phyloP scores from a whole-genome alignment of 2,329 filamentous ascomycete genomes.

The Penicillium sp. region DNA sequence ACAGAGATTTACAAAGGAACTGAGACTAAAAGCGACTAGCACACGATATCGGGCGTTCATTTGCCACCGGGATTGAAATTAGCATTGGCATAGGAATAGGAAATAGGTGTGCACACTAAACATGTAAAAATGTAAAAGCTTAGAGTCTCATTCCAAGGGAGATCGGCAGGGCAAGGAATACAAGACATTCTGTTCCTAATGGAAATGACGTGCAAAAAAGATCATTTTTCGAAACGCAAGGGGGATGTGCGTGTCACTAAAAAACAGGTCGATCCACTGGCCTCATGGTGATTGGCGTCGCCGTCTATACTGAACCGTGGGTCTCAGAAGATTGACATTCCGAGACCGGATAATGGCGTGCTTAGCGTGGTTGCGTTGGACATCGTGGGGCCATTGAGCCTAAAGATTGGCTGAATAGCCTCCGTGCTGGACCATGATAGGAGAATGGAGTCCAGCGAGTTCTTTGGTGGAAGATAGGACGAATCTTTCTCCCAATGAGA shows the following conservation, averaged over 20 bases:
- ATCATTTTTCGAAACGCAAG: conserved; percentile 13
- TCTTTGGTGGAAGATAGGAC: background rate
- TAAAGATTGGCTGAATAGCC: conserved; percentile 7
- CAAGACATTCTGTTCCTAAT: background rate
- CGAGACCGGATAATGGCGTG: conserved; percentile 22
- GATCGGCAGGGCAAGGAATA: conserved; percentile 6
- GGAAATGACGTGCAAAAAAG: conserved; percentile 17
- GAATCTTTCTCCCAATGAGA: no score
- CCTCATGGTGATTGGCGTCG: background rate
- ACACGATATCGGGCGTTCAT: no score
- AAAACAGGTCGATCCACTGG: background rate
- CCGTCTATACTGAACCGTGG: conserved; percentile 15
- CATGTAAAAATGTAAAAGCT: background rate
- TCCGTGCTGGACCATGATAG: background rate
- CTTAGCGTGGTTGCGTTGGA: conserved; percentile 14
- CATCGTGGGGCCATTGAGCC: conserved; percentile 11
- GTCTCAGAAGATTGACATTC: conserved; percentile 19
- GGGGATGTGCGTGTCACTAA: conserved; percentile 12
- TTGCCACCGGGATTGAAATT: no score
- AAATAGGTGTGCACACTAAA: background rate
- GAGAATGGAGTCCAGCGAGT: background rate
- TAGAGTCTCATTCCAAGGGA: background rate
- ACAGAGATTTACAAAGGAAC: background rate
- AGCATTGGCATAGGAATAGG: background rate
- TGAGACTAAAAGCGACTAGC: no score